These are phyloP conservation scores for Solanum raphanifolium DNA, from an alignment of 257 asterid species.

Conservation along the genomic window DNA sequence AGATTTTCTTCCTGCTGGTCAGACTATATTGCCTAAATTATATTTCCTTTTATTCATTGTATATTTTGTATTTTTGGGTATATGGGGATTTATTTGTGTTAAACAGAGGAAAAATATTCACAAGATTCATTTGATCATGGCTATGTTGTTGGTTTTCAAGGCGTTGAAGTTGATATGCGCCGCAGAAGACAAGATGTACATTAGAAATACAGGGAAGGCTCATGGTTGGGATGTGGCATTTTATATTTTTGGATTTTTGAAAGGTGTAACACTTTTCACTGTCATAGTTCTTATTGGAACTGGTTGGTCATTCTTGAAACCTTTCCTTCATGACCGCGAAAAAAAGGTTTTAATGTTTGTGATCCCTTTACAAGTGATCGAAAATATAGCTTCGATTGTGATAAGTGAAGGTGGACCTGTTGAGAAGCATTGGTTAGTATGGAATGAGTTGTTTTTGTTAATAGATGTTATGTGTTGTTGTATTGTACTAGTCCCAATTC, in stretches of 20 bases:
- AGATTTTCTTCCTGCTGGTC: conserved; percentile 28
- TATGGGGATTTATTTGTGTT: conserved; percentile 16
- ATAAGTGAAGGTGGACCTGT: conserved; percentile 30
- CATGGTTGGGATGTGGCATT: conserved; percentile 35
- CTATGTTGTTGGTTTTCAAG: conserved; percentile 18
- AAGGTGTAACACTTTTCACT: conserved; percentile 18
- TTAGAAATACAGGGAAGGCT: conserved; percentile 22
- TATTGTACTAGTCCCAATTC: conserved; percentile 22
- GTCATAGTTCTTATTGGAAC: conserved; percentile 30
- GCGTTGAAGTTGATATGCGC: conserved; percentile 23
- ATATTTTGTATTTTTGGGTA: background rate
- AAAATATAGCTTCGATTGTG: conserved; percentile 17
- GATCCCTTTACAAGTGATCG: conserved; percentile 25
- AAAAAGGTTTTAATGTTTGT: conserved; percentile 20
- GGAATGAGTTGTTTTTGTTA: conserved; percentile 26
- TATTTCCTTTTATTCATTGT: conserved; percentile 8
- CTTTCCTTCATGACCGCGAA: conserved; percentile 24
- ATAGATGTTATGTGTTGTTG: conserved; percentile 28
- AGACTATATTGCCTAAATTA: conserved; percentile 5
- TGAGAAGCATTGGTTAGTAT: conserved; percentile 13
- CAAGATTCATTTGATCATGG: conserved; percentile 26
- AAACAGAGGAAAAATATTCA: conserved; percentile 5
- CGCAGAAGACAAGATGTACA: conserved; percentile 22
- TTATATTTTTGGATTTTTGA: conserved; percentile 21
- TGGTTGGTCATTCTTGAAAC: conserved; percentile 36